Base-by-base conservation (phyloP, 1,284 basidiomycete genomes). In the Fomes fomentarius region DNA sequence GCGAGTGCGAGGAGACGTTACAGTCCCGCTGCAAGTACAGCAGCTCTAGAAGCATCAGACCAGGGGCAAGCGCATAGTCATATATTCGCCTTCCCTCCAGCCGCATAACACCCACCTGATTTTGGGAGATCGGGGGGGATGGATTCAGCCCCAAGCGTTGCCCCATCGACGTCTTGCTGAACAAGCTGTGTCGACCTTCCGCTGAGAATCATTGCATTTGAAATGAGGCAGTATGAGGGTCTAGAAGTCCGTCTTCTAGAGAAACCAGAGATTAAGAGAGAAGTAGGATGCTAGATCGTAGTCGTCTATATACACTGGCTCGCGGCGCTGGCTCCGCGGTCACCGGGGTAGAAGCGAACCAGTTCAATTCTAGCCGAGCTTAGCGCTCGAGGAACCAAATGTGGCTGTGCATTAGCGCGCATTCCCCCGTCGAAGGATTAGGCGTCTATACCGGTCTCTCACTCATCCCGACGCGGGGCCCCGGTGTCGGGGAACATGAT, bases 401-500 rank as follows among this genome's bases (percentile, higher is more conserved):
- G 47, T 28, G 28, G 38, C 21, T 31, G 28, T 24, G 21, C 39
- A 41, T 30, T 28, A 33, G 39, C 2, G 38, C 39, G 47, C 21
- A 4, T 22, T 17, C 7, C 14, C 17, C 12, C 17, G 15, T 15
- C 4, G 38, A n/a, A n/a, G 25, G 21, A 10, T 21, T 34, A 26
- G 30, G 33, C 48, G 30, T 35, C 17, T 35, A 12, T 1, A 37
- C 48, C 48, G 39, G 48, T 25, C 12, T 44, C 42, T 50, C 48
- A 33, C 31, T 42, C 47, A 41, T 25, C 47, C 47, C 47, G 47
- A 48, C 15, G n/a, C 28, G 7, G 17, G 10, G 34, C 11, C 19
- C n/a, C n/a, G n/a, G n/a, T n/a, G n/a, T n/a, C 28, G 34, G 28
- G 43, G 43, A 49, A 49, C 38, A 49, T 49, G 47, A 49, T 41